Percentiles rank a stretch among this genome's conserved stretches.
Conservation (phyloP, 1,139 yeast species). For the Blastobotrys indianensis region DNA sequence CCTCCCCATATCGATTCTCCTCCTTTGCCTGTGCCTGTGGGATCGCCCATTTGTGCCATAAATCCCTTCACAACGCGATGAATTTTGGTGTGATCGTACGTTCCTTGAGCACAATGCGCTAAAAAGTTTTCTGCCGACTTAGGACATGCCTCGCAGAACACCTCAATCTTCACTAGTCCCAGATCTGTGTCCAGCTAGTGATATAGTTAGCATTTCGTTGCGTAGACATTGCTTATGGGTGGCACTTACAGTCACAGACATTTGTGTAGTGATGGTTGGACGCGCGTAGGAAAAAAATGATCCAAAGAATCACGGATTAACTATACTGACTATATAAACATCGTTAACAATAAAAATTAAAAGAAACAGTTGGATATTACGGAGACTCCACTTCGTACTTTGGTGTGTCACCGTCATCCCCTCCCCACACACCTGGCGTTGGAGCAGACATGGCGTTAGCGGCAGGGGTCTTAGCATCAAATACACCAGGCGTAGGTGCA, state of each 20-base stretch:
- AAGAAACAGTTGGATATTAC: slow-evolving; percentile 11
- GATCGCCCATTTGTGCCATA: slow-evolving; percentile 48
- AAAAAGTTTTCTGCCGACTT: slow-evolving; percentile 40
- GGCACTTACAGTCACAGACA: slow-evolving; percentile 12
- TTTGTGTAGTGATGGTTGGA: not conserved
- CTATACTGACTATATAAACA: no score
- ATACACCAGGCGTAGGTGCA: slow-evolving; percentile 41
- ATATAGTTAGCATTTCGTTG: not conserved
- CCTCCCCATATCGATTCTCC: slow-evolving; percentile 50
- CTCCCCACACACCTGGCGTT: slow-evolving; percentile 38
- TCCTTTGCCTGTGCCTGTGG: slow-evolving; percentile 46
- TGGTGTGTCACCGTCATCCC: slow-evolving; percentile 34
- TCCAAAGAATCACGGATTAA: no score
- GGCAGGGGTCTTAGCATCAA: slow-evolving; percentile 40
- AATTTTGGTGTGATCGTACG: slow-evolving; percentile 38
- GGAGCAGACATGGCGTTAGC: slow-evolving; percentile 28
- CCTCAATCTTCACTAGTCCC: slow-evolving; percentile 39
- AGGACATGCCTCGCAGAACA: slow-evolving; percentile 39
- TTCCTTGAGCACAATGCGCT: slow-evolving; percentile 46
- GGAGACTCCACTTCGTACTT: slow-evolving; percentile 34
- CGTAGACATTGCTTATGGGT: not conserved
- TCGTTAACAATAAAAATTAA: not conserved
- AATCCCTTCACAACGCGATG: slow-evolving; percentile 43
- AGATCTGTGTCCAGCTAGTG: slow-evolving; percentile 33
- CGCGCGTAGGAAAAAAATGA: no score